Base-by-base conservation (phyloP, 495 filamentous ascomycete genomes). In the Penicillium simplicissimum region DNA sequence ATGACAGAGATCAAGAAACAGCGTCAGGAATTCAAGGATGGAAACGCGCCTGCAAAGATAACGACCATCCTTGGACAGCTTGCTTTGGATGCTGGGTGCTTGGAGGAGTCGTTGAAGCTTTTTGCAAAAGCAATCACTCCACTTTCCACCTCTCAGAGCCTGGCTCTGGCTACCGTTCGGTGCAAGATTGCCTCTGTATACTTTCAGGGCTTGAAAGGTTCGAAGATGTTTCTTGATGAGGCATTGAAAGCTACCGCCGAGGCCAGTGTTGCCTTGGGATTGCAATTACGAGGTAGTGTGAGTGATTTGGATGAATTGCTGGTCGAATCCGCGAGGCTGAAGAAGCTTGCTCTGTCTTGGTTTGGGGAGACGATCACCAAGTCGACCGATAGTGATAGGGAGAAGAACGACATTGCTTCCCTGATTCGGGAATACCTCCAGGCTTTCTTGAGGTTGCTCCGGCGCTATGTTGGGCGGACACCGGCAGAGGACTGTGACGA, bases 261-360 rank as follows among this genome's bases (percentile, higher is more conserved):
- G 34, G 75, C 77, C 1, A 71, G 74, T 5, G 71, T 78, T 48
- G 80, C 87, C 0, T 58, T 89, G 14, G 81, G 84, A 9, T 76
- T 85, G n/a, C 78, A 84, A 0, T 67, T 92, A 14, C 83, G 85
- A 58, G 90, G 90, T 1, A 87, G 84, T 14, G 70, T 79, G 4
- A 67, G 70, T 11, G 88, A 91, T 56, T 70, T 93, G n/a, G 89
- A 92, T 63, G 88, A 90, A 34, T 75, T 93, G 1, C 69, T 92
- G 14, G 73, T 80, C 14, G 87, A 85, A 59, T 76, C 90, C n/a
- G 87, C 84, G 28, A 79, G 75, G 38, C 78, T 87, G 25, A 84
- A 90, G 61, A 89, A 86, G 65, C 71, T 84, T 17, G 81, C 84
- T 0, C 82, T 88, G 62, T 74, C 75, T 38, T 74, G 85, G 57